Percentiles rank a stretch among this genome's conserved stretches.
These are phyloP conservation scores for Solanum chilense DNA, from an alignment of 257 asterid species.

Conservation along the genomic window DNA sequence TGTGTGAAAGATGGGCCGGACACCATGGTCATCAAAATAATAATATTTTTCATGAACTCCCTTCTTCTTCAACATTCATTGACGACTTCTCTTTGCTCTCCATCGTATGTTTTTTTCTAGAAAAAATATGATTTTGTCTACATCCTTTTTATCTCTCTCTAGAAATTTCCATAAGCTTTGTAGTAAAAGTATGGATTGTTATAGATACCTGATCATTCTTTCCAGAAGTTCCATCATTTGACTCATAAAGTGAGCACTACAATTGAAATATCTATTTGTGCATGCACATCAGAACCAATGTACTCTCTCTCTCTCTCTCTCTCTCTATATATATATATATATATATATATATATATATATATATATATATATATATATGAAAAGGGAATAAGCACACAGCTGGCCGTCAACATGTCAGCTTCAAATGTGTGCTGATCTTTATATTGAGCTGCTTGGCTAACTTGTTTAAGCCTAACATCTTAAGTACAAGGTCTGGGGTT, in stretches of 20 bases:
- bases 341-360: too few relatives aligned
- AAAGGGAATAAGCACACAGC: too few relatives aligned
- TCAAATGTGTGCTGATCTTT: too few relatives aligned
- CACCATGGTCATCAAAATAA: not conserved
- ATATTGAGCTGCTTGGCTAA: too few relatives aligned
- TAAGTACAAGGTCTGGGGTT: too few relatives aligned
- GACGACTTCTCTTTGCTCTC: not conserved
- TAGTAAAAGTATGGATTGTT: not conserved
- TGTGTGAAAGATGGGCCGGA: not conserved
- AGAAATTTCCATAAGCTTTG: not conserved
- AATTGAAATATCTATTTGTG: not conserved
- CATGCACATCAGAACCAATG: not conserved
- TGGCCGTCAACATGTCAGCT: too few relatives aligned
- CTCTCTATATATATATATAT: not conserved
- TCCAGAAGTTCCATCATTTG: not conserved
- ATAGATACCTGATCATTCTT: not conserved
- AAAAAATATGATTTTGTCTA: not conserved
- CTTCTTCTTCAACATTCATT: not conserved
- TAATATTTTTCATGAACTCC: not conserved
- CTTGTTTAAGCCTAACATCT: too few relatives aligned
- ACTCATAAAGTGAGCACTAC: not conserved
- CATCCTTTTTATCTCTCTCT: not conserved
- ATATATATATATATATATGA: too few relatives aligned
- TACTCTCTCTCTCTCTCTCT: not conserved
- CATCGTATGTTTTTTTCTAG: not conserved